Conservation (phyloP, 768 basidiomycete species). For the Porpolomopsis calyptriformis region DNA sequence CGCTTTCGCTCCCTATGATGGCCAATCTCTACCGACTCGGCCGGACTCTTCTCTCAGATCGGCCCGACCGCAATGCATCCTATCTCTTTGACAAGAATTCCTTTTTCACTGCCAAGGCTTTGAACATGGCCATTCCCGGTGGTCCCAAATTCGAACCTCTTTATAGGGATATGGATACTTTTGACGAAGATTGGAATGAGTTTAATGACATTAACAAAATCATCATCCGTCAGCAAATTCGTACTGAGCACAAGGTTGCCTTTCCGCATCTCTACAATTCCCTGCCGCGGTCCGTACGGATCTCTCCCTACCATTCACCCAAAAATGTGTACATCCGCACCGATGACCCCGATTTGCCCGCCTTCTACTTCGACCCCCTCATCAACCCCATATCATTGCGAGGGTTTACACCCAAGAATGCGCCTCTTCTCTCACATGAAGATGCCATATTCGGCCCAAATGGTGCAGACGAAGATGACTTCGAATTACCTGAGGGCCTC, state of each 20-base stretch:
- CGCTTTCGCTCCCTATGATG: conserved; percentile 87
- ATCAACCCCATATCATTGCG: conserved; percentile 96
- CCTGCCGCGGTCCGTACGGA: conserved; percentile 84
- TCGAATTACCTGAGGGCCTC: conserved; percentile 69
- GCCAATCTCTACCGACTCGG: conserved; percentile 95
- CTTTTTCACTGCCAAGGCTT: conserved; percentile 96
- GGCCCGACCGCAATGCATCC: conserved; percentile 79
- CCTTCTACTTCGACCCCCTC: conserved; percentile 97
- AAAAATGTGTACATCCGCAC: conserved; percentile 99
- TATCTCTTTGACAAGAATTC: conserved; percentile 97
- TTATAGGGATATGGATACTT: conserved; percentile 92
- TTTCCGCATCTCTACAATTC: conserved; percentile 99
- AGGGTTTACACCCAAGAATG: conserved; percentile 73
- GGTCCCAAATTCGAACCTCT: conserved; percentile 98
- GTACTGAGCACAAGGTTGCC: conserved; percentile 98
- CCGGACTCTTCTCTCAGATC: conserved; percentile 85
- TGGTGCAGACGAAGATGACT: conserved; percentile 75
- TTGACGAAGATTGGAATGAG: conserved; percentile 99
- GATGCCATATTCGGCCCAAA: conserved; percentile 88
- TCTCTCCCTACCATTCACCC: conserved; percentile 84
- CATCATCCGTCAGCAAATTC: conserved; percentile 96
- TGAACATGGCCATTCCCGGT: conserved; percentile 95
- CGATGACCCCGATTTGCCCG: conserved; percentile 97
- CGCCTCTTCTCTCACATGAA: conserved; percentile 77
- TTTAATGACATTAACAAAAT: conserved; percentile 99